These are phyloP conservation scores for Tylopilus intermedius DNA, from an alignment of 768 basidiomycete species.

Conservation along the genomic window DNA sequence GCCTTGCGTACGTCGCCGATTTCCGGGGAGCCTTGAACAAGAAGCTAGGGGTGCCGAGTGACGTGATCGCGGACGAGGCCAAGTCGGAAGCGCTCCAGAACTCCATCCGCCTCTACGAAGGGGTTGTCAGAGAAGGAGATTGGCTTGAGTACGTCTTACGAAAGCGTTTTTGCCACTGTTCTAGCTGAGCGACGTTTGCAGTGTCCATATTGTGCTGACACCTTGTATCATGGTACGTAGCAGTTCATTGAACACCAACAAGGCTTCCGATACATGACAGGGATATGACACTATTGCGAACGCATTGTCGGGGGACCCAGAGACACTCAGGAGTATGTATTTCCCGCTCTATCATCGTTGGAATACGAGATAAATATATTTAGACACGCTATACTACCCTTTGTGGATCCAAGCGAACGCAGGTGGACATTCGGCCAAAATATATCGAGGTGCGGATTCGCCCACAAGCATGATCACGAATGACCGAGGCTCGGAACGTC, in stretches of 20 bases:
- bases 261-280: neutral
- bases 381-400: conserved; percentile 1
- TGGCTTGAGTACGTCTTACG: conserved; percentile 3
- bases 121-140: neutral
- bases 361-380: neutral
- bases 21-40: neutral
- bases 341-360: too few species aligned
- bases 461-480: neutral
- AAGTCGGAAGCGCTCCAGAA: neutral
- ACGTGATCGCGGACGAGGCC: neutral
- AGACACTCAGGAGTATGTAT: conserved; percentile 2
- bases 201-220: neutral
- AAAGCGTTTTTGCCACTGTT: neutral
- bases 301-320: neutral
- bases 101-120: neutral
- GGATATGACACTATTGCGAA: neutral
- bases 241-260: neutral
- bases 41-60: neutral
- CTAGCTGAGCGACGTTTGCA: neutral
- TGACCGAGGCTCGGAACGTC: neutral
- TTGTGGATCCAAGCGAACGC: neutral
- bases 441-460: neutral
- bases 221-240: conserved; percentile 7
- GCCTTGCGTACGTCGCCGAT: neutral
- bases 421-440: neutral